Base-by-base conservation (phyloP, 345 rosid species). In the Luvunga scandens region DNA sequence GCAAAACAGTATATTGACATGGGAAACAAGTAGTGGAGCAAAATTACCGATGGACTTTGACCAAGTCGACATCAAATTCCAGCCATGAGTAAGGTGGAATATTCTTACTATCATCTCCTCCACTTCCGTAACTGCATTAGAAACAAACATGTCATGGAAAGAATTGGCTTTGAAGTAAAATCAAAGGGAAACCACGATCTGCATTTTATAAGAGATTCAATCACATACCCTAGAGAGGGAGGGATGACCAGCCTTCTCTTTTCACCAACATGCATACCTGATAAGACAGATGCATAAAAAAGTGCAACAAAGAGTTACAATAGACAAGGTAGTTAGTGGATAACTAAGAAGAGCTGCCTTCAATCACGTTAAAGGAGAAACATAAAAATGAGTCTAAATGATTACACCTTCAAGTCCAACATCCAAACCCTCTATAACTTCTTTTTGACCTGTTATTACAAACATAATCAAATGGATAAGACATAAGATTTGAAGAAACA, bases 221-320 rank as follows among this genome's bases (percentile, higher is more conserved):
- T 53, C 65, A 71, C 83, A 82, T 90, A 95, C 99, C 98, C 91
- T 83, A 92, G 83, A 6, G 91, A 84, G 12, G 99, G 98, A 2
- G 97, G 98, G 78, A 93, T 83, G 1, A 83, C 84, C 22, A 95
- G 84, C 82, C 96, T 90, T 83, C 99, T 88, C 79, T 87, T 95
- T 78, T 87, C 96, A 63, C 98, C 98, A 77, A 88, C 85, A 72
- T 87, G 90, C 99, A 95, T 95, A 62, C 98, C 97, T 93, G 85
- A 61, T 27, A 65, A 83, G 30, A 33, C 4, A 7, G 45, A 24
- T 12, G 24, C 8, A 33, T 24, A 33, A 30, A 31, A 22, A 4
- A 55, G 33, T 21, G 56, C 9, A 64, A 57, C 33, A n/a, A 12
- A 13, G 16, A n/a, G 24, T 39, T 10, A 22, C 24, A 72, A 30